Evolutionary conservation across 306 rosid genomes (phyloP), one percentile per base, ranked within the genome.

Genomic region (Calophaca sinica): DNA sequence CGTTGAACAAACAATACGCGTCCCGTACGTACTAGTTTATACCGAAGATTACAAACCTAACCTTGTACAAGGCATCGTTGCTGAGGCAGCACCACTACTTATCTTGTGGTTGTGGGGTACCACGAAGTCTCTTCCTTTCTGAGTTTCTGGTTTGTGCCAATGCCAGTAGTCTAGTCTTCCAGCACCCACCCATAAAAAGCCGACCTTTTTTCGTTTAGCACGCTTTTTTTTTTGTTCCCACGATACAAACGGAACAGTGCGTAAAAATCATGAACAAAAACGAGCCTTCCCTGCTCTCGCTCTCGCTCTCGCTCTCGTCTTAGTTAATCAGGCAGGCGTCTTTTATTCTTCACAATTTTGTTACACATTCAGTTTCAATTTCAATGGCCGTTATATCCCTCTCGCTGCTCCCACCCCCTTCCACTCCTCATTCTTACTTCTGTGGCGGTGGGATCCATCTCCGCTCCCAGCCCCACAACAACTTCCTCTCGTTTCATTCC

Each of bases 301-400:
- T 64, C 10, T 51, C 67, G 35, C 55, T 35, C 44, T 42, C 33
- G 3, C 15, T 64, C 10, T 51, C 67, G 53, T 70, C 63, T 13
- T 80, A 60, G 73, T 51, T 52, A n/a, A n/a, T n/a, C n/a, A n/a
- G n/a, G n/a, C n/a, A n/a, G n/a, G n/a, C n/a, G n/a, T n/a, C n/a
- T n/a, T n/a, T n/a, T n/a, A 14, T 5, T 52, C 38, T 13, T 73
- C 57, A 15, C 15, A 6, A 3, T 5, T 32, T 5, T 54, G 26
- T 32, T 51, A 14, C 55, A 44, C 14, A 42, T 69, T 53, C 7
- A 45, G 4, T 26, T 66, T 49, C 41, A 48, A 14, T 62, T 62
- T 78, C 88, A 69, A 91, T 91, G 97, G 96, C 93, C 50, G 69
- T 81, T 74, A 55, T 82, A 26, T 78, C 96, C 49, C 85, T 91